Base-by-base conservation (phyloP, 257 asterid species). In the Jacaranda mimosifolia region DNA sequence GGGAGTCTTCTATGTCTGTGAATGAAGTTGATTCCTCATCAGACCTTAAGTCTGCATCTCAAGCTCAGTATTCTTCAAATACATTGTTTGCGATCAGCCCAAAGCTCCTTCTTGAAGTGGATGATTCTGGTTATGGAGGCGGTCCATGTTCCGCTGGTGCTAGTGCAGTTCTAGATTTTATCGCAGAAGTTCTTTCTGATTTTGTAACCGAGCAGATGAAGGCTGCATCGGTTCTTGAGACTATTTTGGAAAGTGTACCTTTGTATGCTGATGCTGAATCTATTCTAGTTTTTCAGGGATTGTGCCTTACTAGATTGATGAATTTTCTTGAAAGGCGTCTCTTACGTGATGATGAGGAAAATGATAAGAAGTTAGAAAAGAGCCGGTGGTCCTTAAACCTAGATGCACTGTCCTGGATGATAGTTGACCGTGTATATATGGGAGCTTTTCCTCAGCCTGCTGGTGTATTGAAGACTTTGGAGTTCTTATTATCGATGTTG, bases 131-230 rank as follows among this genome's bases (percentile, higher is more conserved):
- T 64, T 93, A 93, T 85, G 97, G 99, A 71, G 97, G 99, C 15
- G 99, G 99, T 32, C 98, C 99, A 13, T 96, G 99, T 75, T 93
- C 99, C 76, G 97, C 98, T 77, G 97, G 93, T 66, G 98, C 99
- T 71, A 83, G 95, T 73, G 97, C 98, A 75, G 85, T 96, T 85
- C 80, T 93, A 62, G 99, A 96, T 83, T 92, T 96, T 76, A 73
- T 96, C 85, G 97, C 99, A 9, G 98, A 91, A 90, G 97, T 96
- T 84, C 86, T 96, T 38, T 91, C 98, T 51, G 97, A 87, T 82
- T 82, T 93, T 68, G 83, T 87, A 51, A 88, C 97, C 14, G 99
- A 96, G 85, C 99, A 93, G 80, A 86, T 89, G 82, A 96, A 92
- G 83, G 95, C 93, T 73, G 78, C 89, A 14, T 82, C 94, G 21